These are phyloP conservation scores for Amanita subjunquillea DNA, from an alignment of 768 basidiomycete genomes.

Conservation along the genomic window DNA sequence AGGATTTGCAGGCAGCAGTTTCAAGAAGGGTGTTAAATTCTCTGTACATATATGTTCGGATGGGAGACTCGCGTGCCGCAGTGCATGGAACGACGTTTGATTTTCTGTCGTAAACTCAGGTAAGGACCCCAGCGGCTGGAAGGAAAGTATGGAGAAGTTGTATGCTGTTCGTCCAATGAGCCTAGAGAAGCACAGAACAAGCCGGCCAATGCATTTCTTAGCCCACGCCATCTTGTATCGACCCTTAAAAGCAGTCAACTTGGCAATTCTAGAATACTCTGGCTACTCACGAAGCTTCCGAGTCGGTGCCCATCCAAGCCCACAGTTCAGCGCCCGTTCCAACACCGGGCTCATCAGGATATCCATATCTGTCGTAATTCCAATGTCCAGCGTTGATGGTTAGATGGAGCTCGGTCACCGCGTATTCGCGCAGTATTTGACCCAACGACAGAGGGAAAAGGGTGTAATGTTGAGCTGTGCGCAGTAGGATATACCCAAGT, in stretches of 20 bases:
- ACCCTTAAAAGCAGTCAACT: slow-evolving; percentile 29
- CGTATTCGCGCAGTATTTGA: slow-evolving; percentile 78
- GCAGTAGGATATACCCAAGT: slow-evolving; percentile 14
- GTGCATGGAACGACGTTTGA: slow-evolving; percentile 28
- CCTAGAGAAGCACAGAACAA: slow-evolving; percentile 92
- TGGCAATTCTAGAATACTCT: background rate
- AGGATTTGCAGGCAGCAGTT: slow-evolving; percentile 85
- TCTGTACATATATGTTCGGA: slow-evolving; percentile 95
- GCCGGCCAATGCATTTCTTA: slow-evolving; percentile 85
- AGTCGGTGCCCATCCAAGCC: slow-evolving; percentile 82
- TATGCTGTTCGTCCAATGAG: slow-evolving; percentile 63
- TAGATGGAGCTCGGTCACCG: slow-evolving; percentile 81
- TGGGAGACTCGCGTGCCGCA: slow-evolving; percentile 70
- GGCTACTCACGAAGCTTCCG: slow-evolving; percentile 31
- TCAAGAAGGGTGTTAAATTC: slow-evolving; percentile 92
- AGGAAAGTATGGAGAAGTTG: slow-evolving; percentile 20
- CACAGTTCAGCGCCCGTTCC: slow-evolving; percentile 84
- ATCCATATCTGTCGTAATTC: slow-evolving; percentile 80
- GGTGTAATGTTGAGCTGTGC: slow-evolving; percentile 57
- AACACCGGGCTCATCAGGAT: slow-evolving; percentile 65
- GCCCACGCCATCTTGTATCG: slow-evolving; percentile 64
- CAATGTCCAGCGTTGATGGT: slow-evolving; percentile 83
- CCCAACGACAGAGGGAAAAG: slow-evolving; percentile 82
- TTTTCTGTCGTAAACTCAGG: slow-evolving; percentile 27
- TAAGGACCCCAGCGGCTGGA: slow-evolving; percentile 26